Conservation (phyloP, 805 yeast genomes). For the Alloascoidea africana region DNA sequence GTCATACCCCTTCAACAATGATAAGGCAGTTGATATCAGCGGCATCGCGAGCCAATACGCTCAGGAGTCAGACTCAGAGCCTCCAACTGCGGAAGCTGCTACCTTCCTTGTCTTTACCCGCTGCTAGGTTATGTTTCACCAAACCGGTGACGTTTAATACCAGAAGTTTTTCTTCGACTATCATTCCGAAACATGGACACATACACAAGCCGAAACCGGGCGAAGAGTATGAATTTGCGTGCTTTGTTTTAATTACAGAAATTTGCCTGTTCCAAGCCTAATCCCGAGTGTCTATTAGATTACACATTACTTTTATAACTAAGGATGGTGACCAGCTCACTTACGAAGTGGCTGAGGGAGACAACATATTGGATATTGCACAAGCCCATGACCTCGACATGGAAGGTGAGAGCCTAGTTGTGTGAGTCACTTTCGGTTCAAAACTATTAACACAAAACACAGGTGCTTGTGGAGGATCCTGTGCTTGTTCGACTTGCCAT, state of each 20-base stretch:
- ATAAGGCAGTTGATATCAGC: no score
- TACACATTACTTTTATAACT: conserved; percentile 75
- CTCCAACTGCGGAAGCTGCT: no score
- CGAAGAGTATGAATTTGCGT: conserved; percentile 45
- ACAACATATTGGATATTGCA: conserved; percentile 82
- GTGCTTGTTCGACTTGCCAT: conserved; percentile 98
- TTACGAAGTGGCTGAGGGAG: conserved; percentile 85
- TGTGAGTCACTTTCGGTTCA: no score
- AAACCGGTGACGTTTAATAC: no score
- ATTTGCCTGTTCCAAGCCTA: neutral
- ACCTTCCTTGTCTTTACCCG: no score
- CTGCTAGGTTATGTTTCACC: no score
- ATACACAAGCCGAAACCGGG: conserved; percentile 85
- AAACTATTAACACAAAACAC: neutral
- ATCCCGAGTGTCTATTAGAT: conserved; percentile 10
- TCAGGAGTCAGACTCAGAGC: no score
- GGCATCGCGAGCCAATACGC: no score
- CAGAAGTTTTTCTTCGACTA: conserved; percentile 17
- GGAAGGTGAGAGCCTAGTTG: no score
- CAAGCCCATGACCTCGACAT: conserved; percentile 87
- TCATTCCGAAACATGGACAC: conserved; percentile 51
- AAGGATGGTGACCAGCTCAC: conserved; percentile 80
- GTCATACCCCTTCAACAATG: no score
- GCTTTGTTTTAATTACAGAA: neutral
- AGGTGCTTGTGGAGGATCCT: conserved; percentile 95